Conservation (phyloP, 139 green algal species). For the Chlamydomonas schloesseri region DNA sequence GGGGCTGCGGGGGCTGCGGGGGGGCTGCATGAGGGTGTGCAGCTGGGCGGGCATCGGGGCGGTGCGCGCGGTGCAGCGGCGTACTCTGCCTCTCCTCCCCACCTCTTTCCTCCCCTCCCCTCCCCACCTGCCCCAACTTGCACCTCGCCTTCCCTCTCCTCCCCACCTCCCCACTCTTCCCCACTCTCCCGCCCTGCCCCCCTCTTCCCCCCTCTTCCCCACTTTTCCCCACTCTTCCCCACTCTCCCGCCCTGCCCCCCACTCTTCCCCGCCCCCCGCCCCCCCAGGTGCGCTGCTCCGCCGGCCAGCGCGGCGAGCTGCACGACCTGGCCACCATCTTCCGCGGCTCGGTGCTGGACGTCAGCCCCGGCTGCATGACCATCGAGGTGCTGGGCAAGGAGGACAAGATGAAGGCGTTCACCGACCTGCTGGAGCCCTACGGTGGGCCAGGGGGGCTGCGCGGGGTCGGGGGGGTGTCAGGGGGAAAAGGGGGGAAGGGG, state of each 20-base stretch:
- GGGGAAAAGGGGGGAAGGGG: neutral
- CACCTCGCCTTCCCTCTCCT: neutral
- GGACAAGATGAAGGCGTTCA: constrained; percentile 91
- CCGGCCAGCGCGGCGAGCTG: constrained; percentile 84
- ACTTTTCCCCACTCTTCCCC: too few species aligned
- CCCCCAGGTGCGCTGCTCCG: constrained; percentile 71
- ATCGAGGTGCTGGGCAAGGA: constrained; percentile 93
- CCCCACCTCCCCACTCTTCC: neutral
- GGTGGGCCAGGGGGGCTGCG: constrained; percentile 49
- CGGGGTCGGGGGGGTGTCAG: neutral
- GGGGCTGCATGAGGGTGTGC: too few species aligned
- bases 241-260: too few species aligned
- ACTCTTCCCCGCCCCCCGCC: neutral
- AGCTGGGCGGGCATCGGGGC: too few species aligned
- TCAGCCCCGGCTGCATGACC: constrained; percentile 83
- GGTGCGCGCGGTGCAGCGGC: too few species aligned
- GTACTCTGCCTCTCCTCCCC: too few species aligned
- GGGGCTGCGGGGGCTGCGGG: too few species aligned
- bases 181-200: too few species aligned
- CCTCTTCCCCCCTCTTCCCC: neutral
- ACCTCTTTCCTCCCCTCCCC: too few species aligned
- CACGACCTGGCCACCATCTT: constrained; percentile 93
- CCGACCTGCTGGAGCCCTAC: constrained; percentile 87
- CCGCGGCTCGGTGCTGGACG: constrained; percentile 86
- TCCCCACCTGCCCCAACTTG: too few species aligned